Evolutionary conservation across 2,329 filamentous ascomycete genomes (phyloP).

Genomic region (Chaetomiaceae sp.): DNA sequence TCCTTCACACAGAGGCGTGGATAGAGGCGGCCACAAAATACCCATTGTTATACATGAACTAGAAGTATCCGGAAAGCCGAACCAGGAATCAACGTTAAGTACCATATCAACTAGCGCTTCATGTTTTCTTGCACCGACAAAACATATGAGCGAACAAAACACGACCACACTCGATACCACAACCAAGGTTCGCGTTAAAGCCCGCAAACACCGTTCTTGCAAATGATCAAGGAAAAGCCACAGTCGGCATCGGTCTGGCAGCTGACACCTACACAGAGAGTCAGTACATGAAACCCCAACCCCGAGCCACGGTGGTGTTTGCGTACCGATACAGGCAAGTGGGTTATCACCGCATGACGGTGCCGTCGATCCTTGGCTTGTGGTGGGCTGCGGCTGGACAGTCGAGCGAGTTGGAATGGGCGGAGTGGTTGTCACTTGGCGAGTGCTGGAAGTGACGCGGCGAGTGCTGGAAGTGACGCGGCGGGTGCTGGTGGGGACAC

Average conservation of each 20-base stretch:
- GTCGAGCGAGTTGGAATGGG: conserved; percentile 2
- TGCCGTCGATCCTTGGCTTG: neutral
- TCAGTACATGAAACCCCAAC: neutral
- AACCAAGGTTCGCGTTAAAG: too few relatives aligned
- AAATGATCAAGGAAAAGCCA: conserved; percentile 18
- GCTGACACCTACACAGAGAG: conserved; percentile 1
- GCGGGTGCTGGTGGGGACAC: too few relatives aligned
- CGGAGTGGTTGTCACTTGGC: neutral
- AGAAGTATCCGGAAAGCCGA: too few relatives aligned
- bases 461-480: too few relatives aligned
- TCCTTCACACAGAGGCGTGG: too few relatives aligned
- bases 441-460: neutral
- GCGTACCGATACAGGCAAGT: conserved; percentile 18
- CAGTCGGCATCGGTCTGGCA: conserved; percentile 17
- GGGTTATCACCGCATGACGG: conserved; percentile 10
- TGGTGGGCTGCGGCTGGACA: neutral
- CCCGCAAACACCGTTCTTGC: conserved; percentile 17
- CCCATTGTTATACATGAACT: too few relatives aligned
- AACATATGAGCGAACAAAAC: neutral
- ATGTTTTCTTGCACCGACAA: too few relatives aligned
- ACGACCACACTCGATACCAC: neutral
- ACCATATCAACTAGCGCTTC: too few relatives aligned
- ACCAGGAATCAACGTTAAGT: too few relatives aligned
- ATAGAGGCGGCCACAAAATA: too few relatives aligned
- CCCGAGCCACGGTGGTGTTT: neutral